Evolutionary conservation across 1,284 basidiomycete genomes (phyloP), one percentile per base, ranked within the genome.

Genomic region (Cutaneotrichosporon cavernicola): DNA sequence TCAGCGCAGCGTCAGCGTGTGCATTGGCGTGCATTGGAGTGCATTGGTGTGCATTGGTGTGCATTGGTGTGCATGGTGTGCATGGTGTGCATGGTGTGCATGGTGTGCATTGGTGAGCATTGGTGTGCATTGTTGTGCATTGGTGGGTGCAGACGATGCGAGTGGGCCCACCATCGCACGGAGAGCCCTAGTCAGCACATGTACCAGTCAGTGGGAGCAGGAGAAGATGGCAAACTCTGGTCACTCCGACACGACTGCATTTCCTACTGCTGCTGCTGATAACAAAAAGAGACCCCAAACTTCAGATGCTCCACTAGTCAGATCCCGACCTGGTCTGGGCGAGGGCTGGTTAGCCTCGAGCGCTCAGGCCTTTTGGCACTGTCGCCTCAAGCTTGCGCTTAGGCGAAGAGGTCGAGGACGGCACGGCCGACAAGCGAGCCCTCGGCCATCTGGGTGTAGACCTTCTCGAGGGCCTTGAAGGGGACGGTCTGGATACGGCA

Each of bases 371-470:
- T 53, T 53, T 53, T 53, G 51, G 22, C 22, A 11, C 50, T 26
- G 26, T 26, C 26, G 26, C 26, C 26, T 26, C 7, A n/a, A 18
- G 55, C 31, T 22, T 14, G 36, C 55, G 36, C 22, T 43, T 56
- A 56, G 4, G 36, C 36, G 49, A 52, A 53, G 50, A 60, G 64
- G 66, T 89, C 84, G 60, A 90, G 82, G 38, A 90, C 86, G 58
- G 89, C 77, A 62, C 89, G 82, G 55, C 89, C 89, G 16, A 84
- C 84, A 65, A 90, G 79, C 60, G 80, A 83, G 57, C 87, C 87
- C 63, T 83, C 68, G 57, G 83, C 81, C 75, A 90, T 82, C 52
- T 81, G 82, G 26, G 88, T 80, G 77, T 87, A 90, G 2, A 85
- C 84, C 55, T 83, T 83, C 56, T 84, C 79, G 52, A 91, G 84